Evolutionary conservation across 1,284 basidiomycete genomes (phyloP), one percentile per base, ranked within the genome.

Genomic region (Hemileia vastatrix): DNA sequence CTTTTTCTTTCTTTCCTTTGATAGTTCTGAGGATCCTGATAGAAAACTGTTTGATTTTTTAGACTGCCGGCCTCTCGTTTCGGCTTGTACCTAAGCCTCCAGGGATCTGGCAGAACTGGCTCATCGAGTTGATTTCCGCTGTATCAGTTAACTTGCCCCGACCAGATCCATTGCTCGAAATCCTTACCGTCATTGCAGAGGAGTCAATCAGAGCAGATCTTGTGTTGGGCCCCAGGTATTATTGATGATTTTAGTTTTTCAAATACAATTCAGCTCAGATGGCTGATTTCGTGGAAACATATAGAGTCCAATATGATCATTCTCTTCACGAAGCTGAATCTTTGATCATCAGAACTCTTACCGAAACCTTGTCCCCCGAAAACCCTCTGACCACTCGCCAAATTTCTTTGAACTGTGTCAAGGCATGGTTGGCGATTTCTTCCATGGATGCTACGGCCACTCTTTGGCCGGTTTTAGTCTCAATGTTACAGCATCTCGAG

Each of bases 131-230:
- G 4, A 64, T 73, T 15, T 57, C 61, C 6, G 69, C 67, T 1
- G 65, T 64, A 18, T 57, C 57, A 11, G 63, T 67, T 44, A 64
- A 67, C 53, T n/a, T n/a, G n/a, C n/a, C n/a, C n/a, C n/a, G n/a
- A n/a, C n/a, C n/a, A n/a, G n/a, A n/a, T n/a, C 67, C 65, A 11
- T 65, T 57, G 1, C 57, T 70, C 11, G 68, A 68, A 43, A 67
- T 73, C 24, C 63, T 73, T 4, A 54, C 54, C 5, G 65, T 69
- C 11, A 67, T 65, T 43, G 68, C 72, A 19, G 72, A 73, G 61
- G 65, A 72, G 53, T 66, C 70, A 18, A 60, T 64, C 33, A 54
- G 71, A 44, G 71, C 72, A 13, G 69, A 72, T 40, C 47, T 73
- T n/a, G 63, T 67, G 0, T 70, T 67, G 1, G 66, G 57, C 23